A percentile compares a stretch with the other conserved stretches of the same genome.
Conservation (phyloP, 176 grass and related monocot genomes). For the Phoenix dactylifera region DNA sequence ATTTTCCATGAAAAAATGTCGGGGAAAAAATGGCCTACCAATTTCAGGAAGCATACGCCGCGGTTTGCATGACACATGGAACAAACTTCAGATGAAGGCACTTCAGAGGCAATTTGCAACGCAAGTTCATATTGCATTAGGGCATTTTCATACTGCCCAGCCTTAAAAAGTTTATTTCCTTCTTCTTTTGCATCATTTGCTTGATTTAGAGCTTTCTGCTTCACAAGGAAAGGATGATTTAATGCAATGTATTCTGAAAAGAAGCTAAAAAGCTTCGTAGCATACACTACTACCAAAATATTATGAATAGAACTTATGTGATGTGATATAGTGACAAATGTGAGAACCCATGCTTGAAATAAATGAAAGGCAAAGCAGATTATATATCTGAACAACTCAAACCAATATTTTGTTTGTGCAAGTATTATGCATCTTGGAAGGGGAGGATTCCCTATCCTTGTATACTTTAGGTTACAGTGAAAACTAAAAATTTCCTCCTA, state of each 20-base stretch:
- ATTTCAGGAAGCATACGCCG: conserved; percentile 79
- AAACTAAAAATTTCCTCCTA: too few relatives aligned
- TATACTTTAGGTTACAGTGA: too few relatives aligned
- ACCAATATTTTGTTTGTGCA: too few relatives aligned
- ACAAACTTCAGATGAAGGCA: conserved; percentile 53
- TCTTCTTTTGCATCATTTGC: conserved; percentile 85
- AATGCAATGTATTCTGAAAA: conserved; percentile 7
- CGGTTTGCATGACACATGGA: conserved; percentile 78
- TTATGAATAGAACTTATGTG: background rate
- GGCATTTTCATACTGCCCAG: conserved; percentile 58
- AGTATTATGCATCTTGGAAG: too few relatives aligned
- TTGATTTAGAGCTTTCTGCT: conserved; percentile 63
- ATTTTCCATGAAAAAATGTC: too few relatives aligned
- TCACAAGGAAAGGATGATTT: background rate
- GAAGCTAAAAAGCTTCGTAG: background rate
- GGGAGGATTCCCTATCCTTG: too few relatives aligned
- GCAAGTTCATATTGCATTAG: conserved; percentile 55
- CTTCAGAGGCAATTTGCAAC: conserved; percentile 67
- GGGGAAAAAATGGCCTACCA: conserved; percentile 30
- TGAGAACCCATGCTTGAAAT: too few relatives aligned
- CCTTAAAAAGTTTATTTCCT: conserved; percentile 68
- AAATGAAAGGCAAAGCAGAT: too few relatives aligned
- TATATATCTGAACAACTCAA: too few relatives aligned
- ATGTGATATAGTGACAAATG: too few relatives aligned
- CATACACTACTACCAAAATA: background rate